phyloP scores from a whole-genome alignment of 495 filamentous ascomycete species.

The Xylona heveae region DNA sequence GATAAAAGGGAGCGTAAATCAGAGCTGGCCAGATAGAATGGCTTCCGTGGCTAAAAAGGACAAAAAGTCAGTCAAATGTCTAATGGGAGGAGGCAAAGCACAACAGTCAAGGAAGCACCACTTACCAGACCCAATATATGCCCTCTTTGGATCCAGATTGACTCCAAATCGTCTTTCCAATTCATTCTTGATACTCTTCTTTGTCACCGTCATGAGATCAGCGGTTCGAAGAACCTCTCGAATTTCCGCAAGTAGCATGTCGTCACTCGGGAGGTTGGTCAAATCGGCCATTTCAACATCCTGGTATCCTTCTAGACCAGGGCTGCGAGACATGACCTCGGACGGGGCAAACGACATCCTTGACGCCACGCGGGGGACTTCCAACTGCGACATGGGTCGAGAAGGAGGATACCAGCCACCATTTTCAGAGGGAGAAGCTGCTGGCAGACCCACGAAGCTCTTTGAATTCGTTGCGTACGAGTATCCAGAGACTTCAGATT shows the following conservation, averaged over 20 bases:
- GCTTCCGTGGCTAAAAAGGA: conserved; percentile 24
- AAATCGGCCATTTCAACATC: conserved; percentile 51
- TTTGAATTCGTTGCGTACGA: conserved; percentile 90
- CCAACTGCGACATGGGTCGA: conserved; percentile 57
- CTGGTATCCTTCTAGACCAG: conserved; percentile 28
- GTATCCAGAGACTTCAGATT: conserved; percentile 76
- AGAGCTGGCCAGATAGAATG: conserved; percentile 24
- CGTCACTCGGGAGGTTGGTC: conserved; percentile 57
- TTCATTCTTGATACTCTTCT: conserved; percentile 93
- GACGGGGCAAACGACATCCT: conserved; percentile 67
- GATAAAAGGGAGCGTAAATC: too few relatives aligned
- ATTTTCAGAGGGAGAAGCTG: conserved; percentile 24
- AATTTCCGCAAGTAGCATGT: conserved; percentile 82
- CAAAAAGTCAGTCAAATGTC: conserved; percentile 2
- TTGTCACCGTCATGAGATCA: conserved; percentile 93
- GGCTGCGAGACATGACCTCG: conserved; percentile 36
- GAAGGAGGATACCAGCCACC: conserved; percentile 28
- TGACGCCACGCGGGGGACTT: conserved; percentile 31
- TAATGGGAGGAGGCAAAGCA: conserved; percentile 1
- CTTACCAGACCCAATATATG: conserved; percentile 88
- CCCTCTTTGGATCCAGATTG: conserved; percentile 53
- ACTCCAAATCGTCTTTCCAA: conserved; percentile 77
- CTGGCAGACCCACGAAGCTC: conserved; percentile 48
- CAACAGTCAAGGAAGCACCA: conserved; percentile 6
- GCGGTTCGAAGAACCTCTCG: conserved; percentile 75